These are phyloP conservation scores for Thelephora aurantiotincta DNA, from an alignment of 768 basidiomycete species.

Conservation along the genomic window DNA sequence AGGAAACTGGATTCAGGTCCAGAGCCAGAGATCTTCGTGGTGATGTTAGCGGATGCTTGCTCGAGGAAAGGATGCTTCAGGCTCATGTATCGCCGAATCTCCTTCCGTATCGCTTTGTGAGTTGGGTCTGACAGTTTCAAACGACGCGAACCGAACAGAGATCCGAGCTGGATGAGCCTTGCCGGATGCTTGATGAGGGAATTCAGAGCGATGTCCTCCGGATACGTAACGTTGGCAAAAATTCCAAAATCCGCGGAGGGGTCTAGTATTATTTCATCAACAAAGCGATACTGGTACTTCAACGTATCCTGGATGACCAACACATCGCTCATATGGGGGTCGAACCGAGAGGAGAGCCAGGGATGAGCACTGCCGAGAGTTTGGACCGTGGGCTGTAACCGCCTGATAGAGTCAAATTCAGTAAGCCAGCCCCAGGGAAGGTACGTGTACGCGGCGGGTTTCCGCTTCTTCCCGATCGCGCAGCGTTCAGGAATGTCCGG, in stretches of 20 bases:
- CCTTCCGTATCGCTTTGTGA: constrained; percentile 28
- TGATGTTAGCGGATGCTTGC: constrained; percentile 14
- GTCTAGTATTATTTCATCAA: constrained; percentile 26
- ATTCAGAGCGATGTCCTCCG: constrained; percentile 26
- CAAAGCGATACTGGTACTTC: constrained; percentile 52
- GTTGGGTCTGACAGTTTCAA: constrained; percentile 31
- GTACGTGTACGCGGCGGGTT: constrained; percentile 31
- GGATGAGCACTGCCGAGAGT: constrained; percentile 33
- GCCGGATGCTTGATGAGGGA: constrained; percentile 25
- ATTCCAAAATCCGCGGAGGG: constrained; percentile 27
- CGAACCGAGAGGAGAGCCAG: constrained; percentile 32
- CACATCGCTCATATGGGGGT: constrained; percentile 24
- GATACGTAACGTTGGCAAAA: background rate
- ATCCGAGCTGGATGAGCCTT: constrained; percentile 55
- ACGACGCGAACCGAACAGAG: constrained; percentile 65
- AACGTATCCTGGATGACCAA: constrained; percentile 34
- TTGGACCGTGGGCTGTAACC: constrained; percentile 28
- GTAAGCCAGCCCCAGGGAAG: constrained; percentile 64
- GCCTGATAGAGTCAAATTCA: constrained; percentile 28
- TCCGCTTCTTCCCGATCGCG: constrained; percentile 26
- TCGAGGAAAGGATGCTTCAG: constrained; percentile 34
- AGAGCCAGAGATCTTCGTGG: constrained; percentile 29
- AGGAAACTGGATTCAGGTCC: constrained; percentile 31
- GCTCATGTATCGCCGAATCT: constrained; percentile 42
- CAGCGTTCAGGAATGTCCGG: constrained; percentile 11